Base-by-base conservation (phyloP, 441 rosid species). In the Syzygium malaccense region DNA sequence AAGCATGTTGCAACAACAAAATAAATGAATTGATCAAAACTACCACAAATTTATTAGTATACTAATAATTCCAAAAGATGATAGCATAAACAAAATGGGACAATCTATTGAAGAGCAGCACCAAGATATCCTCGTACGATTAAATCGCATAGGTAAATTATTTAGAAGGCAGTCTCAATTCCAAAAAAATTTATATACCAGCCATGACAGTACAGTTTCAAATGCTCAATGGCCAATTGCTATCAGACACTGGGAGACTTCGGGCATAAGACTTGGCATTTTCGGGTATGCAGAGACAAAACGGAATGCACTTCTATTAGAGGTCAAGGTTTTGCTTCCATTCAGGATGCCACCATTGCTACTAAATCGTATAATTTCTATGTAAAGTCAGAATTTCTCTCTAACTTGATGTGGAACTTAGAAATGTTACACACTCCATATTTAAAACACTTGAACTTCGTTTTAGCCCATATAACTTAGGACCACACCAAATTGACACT, bases 261-360 rank as follows among this genome's bases (percentile, higher is more conserved):
- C 96, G 54, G 99, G 98, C 93, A 92, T 90, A 64, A 96, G 98
- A 92, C 94, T 95, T 93, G 99, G 97, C 86, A 98, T 96, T 94
- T 97, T 98, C 87, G 8, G 45, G 45, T 41, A 41, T 41, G 45
- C 45, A 41, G 0, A 41, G 45, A 41, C 7, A 41, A 41, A 97
- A 91, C 98, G 93, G 93, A 98, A 98, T 91, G 99, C 98, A 94
- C 99, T 98, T 93, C 98, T 96, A 86, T 97, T 92, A 62, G 96
- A 93, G 88, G 94, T 93, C 86, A 95, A 92, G 89, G 91, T 91
- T 87, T 92, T 88, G 89, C 92, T 94, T 86, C 99, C 98, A 90
- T 96, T 98, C 89, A 98, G 99, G 89, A 97, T 94, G 90, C 99
- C 99, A 86, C 99, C 99, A 79, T 98, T 98, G 92, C 98, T 98